Base-by-base conservation (phyloP, 306 rosid genomes). In the Vigna angularis region DNA sequence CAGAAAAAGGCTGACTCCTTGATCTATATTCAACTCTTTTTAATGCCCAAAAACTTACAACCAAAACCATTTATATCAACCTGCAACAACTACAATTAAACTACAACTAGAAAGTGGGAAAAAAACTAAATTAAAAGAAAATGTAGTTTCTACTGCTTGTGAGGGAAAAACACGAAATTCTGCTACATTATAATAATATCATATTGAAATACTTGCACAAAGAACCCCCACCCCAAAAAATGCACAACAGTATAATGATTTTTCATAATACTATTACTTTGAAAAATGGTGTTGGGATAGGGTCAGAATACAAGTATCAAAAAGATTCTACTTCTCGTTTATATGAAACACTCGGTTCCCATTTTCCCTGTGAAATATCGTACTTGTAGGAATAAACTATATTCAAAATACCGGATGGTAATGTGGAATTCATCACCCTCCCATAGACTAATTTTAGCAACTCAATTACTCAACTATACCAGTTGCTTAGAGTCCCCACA, bases 81-180 rank as follows among this genome's bases (percentile, higher is more conserved):
- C 47, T 48, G 45, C 24, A 69, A 64, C 72, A 58, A 30, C 67
- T 18, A 28, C 59, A 40, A 51, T 59, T 15, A 26, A 72, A 52
- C 45, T 76, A 64, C 24, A 47, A 48, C 70, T 44, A 13, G 26
- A 45, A 67, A 12, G 70, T 57, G 61, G 30, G 34, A 30, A 38
- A 59, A 22, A 50, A 38, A 72, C 63, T 49, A 32, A 50, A 72
- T 48, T 49, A 71, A 59, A 52, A 61, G 69, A 79, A 59, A 63
- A 65, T 42, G 74, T 13, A 18, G 87, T 90, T 75, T 90, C 90
- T 51, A 88, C 93, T 5, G 93, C 92, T 83, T 83, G 87, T 36
- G 93, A 90, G 73, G 90, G 92, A 49, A 90, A 82, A 90, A 75
- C 84, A 91, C 81, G 85, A 90, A 70, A 91, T 87, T 92, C 87